Evolutionary conservation across 2,329 filamentous ascomycete genomes (phyloP), one percentile per base, ranked within the genome.

Genomic region (Ceratocystis ficicola): DNA sequence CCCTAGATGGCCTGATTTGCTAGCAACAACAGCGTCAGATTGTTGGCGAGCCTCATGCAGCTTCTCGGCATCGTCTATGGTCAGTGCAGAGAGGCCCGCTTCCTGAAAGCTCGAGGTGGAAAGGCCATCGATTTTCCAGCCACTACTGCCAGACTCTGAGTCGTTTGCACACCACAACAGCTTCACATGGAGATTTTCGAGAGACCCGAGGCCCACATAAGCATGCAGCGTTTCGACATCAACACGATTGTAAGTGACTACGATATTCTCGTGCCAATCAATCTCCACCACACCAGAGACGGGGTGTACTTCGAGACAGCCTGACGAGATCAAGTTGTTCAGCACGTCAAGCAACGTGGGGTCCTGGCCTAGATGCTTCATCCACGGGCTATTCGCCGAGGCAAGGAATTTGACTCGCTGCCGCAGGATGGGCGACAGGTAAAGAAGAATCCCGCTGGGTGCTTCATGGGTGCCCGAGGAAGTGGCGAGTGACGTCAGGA

Each of bases 281-380:
- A 92, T 75, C 75, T 93, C 89, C 65, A 93, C 83, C 74, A 92
- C 88, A 65, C 88, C 89, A 1, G 87, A 90, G 3, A 87, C 84
- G 2, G 89, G 89, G 71, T 94, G 89, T n/a, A 88, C 87, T 73
- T 92, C 87, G 41, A 93, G 77, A 59, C 80, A 76, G 64, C 88
- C 83, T 66, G 81, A 80, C 70, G 82, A 76, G 2, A 79, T 77
- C 69, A 81, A 80, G 69, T 80, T 74, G 6, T 78, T 71, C 71
- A 88, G 83, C 77, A 89, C 92, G 72, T 84, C 87, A 28, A 93
- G 79, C 41, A 92, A 78, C 0, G 83, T 80, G 17, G 93, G 81
- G 88, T 89, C 93, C 64, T 86, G 83, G 44, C 83, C n/a, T 75
- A 76, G 71, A 78, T 80, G 62, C 80, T 75, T 62, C 20, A 46